Evolutionary conservation across 306 rosid species (phyloP).

Genomic region (Corylus avellana): DNA sequence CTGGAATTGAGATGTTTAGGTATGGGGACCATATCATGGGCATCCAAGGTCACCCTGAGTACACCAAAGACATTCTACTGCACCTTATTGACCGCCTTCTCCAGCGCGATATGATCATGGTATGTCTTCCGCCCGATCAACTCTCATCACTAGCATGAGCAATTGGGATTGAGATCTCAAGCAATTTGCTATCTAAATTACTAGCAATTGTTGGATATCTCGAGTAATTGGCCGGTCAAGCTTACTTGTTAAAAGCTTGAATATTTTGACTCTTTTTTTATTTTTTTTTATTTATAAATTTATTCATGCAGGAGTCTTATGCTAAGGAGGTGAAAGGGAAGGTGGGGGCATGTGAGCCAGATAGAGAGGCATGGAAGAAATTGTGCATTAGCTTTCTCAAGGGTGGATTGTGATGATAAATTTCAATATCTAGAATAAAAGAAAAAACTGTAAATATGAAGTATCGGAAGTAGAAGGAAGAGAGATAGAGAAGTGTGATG

Average conservation of each 20-base stretch:
- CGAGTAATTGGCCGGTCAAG: neutral
- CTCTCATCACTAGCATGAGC: neutral
- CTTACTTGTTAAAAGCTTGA: neutral
- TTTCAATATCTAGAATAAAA: neutral
- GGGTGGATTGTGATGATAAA: slow-evolving; percentile 38
- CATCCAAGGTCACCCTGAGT: slow-evolving; percentile 98
- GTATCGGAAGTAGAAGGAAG: slow-evolving; percentile 1
- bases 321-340: slow-evolving; percentile 51
- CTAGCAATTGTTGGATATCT: neutral
- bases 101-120: slow-evolving; percentile 47
- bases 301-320: slow-evolving; percentile 42
- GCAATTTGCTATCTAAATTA: too few relatives aligned
- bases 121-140: slow-evolving; percentile 7
- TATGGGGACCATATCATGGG: slow-evolving; percentile 79
- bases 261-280: neutral
- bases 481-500: neutral
- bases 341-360: slow-evolving; percentile 51
- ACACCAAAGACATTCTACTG: slow-evolving; percentile 62
- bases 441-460: slow-evolving; percentile 4
- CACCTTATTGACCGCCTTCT: slow-evolving; percentile 74
- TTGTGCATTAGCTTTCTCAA: slow-evolving; percentile 70
- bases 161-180: neutral
- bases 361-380: slow-evolving; percentile 64
- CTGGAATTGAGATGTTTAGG: slow-evolving; percentile 72
- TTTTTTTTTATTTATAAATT: too few relatives aligned